These are phyloP conservation scores for Naematelia aurantialba DNA, from an alignment of 768 basidiomycete genomes.

Conservation along the genomic window DNA sequence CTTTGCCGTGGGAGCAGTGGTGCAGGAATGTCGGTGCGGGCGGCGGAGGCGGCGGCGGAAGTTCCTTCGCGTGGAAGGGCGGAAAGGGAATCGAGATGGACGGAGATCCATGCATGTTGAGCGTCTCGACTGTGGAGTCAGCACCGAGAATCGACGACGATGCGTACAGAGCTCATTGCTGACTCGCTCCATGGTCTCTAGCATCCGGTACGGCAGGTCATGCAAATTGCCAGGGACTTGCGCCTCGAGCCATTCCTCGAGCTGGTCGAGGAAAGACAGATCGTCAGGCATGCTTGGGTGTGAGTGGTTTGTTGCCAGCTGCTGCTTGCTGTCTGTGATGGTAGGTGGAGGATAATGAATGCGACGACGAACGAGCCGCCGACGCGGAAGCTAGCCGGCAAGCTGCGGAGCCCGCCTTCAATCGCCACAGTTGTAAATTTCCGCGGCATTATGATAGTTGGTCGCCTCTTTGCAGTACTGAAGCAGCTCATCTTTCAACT, in stretches of 20 bases:
- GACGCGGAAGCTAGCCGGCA: neutral
- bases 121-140: conserved; percentile 46
- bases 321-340: neutral
- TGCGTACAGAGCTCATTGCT: conserved; percentile 43
- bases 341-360: neutral
- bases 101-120: conserved; percentile 44
- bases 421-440: neutral
- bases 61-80: conserved; percentile 35
- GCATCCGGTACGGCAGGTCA: conserved; percentile 42
- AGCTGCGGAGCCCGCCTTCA: neutral
- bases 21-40: conserved; percentile 15
- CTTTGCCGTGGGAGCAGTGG: conserved; percentile 12
- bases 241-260: conserved; percentile 44
- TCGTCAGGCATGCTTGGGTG: conserved; percentile 31
- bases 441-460: neutral
- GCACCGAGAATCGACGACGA: no score
- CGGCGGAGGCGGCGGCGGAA: conserved; percentile 39
- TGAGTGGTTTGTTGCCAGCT: neutral
- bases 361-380: neutral
- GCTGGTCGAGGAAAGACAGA: conserved; percentile 35
- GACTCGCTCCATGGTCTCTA: conserved; percentile 45
- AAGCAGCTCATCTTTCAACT: neutral
- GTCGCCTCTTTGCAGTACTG: no score
- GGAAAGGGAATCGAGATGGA: conserved; percentile 46
- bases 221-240: conserved; percentile 45